Conservation (phyloP, 2,329 filamentous ascomycete genomes). For the Bipolaris oryzae region DNA sequence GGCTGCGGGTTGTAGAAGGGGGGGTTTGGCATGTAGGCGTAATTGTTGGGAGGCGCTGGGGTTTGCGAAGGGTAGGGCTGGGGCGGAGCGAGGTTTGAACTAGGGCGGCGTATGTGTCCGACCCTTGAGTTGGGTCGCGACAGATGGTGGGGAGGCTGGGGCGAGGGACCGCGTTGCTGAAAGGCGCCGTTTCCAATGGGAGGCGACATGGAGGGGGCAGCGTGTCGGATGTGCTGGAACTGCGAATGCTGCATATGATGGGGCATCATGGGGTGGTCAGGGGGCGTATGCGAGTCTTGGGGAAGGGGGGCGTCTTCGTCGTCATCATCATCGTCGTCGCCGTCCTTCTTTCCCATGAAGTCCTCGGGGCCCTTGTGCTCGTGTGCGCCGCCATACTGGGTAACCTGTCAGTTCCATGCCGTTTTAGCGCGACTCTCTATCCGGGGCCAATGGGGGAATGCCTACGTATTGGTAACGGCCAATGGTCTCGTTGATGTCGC, state of each 20-base stretch:
- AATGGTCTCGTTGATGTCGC: slow-evolving; percentile 90
- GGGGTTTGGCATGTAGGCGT: slow-evolving; percentile 83
- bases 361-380: slow-evolving; percentile 96
- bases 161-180: slow-evolving; percentile 76
- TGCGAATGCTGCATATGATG: slow-evolving; percentile 59
- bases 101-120: slow-evolving; percentile 71
- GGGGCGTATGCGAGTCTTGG: slow-evolving; percentile 68
- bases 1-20: slow-evolving; percentile 79
- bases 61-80: slow-evolving; percentile 66
- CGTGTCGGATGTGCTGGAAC: slow-evolving; percentile 81
- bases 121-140: slow-evolving; percentile 83
- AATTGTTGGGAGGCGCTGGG: slow-evolving; percentile 69
- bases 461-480: slow-evolving; percentile 88
- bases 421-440: slow-evolving; percentile 30
- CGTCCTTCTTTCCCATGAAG: slow-evolving; percentile 77
- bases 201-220: slow-evolving; percentile 84
- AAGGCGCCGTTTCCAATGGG: slow-evolving; percentile 78
- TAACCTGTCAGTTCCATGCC: slow-evolving; percentile 27
- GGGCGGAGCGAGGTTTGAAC: slow-evolving; percentile 73
- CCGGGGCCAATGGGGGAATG: slow-evolving; percentile 32
- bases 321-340: slow-evolving; percentile 82
- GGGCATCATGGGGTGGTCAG: slow-evolving; percentile 63
- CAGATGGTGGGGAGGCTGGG: slow-evolving; percentile 71
- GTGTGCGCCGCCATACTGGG: slow-evolving; percentile 85
- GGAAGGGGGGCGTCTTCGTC: slow-evolving; percentile 74